Evolutionary conservation across 805 yeast genomes (phyloP).

Genomic region (Hanseniaspora lachancei): DNA sequence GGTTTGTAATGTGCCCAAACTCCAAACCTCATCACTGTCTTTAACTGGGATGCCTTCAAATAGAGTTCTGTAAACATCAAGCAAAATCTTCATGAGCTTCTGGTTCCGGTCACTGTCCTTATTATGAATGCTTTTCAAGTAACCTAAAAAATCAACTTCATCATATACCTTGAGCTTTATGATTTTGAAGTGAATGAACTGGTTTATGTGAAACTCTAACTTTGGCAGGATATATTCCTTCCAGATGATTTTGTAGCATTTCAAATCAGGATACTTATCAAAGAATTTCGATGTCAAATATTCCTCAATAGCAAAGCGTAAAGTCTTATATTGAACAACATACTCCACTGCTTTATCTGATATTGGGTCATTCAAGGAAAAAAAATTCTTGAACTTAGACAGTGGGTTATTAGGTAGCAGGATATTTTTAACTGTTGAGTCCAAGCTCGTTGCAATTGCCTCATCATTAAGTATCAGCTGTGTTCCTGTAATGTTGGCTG

Average conservation of each 20-base stretch:
- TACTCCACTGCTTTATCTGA: not conserved
- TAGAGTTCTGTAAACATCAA: constrained; percentile 1
- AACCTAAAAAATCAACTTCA: not conserved
- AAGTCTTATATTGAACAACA: not conserved
- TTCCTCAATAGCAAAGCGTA: not conserved
- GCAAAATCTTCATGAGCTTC: not conserved
- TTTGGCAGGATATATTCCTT: constrained; percentile 17
- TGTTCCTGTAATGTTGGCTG: not conserved
- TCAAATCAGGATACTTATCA: not conserved
- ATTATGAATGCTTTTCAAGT: not conserved
- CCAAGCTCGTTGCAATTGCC: not conserved
- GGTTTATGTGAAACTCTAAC: constrained; percentile 18
- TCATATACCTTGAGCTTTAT: constrained; percentile 11
- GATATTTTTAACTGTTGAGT: not conserved
- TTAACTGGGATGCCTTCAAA: constrained; percentile 11
- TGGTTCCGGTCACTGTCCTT: not conserved
- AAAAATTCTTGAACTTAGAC: not conserved
- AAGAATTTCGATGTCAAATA: constrained; percentile 9
- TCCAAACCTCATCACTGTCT: not conserved
- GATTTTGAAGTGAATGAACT: constrained; percentile 5
- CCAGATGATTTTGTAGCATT: constrained; percentile 18
- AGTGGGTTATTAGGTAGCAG: constrained; percentile 3
- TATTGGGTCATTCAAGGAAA: not conserved
- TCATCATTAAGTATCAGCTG: constrained; percentile 15
- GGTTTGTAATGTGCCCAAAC: not conserved